Conservation (phyloP, 2,329 filamentous ascomycete genomes). For the Fusarium veterinarium region DNA sequence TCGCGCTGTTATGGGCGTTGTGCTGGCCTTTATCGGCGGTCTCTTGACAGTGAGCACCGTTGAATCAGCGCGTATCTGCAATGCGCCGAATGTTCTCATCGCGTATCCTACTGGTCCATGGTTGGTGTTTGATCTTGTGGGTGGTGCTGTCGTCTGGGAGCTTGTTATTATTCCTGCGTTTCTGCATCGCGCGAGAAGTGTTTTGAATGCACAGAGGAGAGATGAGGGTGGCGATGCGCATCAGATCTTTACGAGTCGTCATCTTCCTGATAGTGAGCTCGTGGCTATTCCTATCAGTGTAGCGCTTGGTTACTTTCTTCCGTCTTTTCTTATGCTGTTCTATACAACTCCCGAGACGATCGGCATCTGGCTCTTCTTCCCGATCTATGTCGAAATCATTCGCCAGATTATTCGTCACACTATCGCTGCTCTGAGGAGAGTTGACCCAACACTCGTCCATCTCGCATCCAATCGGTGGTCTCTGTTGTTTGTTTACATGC, state of each 20-base stretch:
- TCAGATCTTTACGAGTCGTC: constrained; percentile 45
- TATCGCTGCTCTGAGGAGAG: constrained; percentile 40
- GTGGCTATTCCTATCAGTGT: constrained; percentile 66
- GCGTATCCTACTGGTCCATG: constrained; percentile 55
- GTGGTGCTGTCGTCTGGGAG: constrained; percentile 64
- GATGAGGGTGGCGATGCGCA: constrained; percentile 26
- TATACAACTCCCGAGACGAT: constrained; percentile 53
- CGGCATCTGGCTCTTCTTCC: constrained; percentile 64
- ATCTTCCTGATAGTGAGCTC: constrained; percentile 63
- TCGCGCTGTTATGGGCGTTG: constrained; percentile 54
- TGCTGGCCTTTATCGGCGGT: constrained; percentile 59
- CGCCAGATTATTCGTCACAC: constrained; percentile 52
- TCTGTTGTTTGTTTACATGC: constrained; percentile 56
- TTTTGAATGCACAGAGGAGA: constrained; percentile 43
- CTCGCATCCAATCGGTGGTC: constrained; percentile 56
- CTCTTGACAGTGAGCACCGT: constrained; percentile 62
- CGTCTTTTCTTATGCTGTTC: constrained; percentile 60
- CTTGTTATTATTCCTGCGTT: constrained; percentile 63
- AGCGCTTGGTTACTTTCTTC: constrained; percentile 59
- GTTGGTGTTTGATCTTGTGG: constrained; percentile 61
- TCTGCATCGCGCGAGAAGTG: constrained; percentile 54
- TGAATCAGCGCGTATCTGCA: constrained; percentile 60
- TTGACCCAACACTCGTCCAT: constrained; percentile 51
- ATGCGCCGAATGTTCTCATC: constrained; percentile 51
- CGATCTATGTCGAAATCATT: constrained; percentile 59